phyloP scores from a whole-genome alignment of 768 basidiomycete species.

The Auricularia cornea region DNA sequence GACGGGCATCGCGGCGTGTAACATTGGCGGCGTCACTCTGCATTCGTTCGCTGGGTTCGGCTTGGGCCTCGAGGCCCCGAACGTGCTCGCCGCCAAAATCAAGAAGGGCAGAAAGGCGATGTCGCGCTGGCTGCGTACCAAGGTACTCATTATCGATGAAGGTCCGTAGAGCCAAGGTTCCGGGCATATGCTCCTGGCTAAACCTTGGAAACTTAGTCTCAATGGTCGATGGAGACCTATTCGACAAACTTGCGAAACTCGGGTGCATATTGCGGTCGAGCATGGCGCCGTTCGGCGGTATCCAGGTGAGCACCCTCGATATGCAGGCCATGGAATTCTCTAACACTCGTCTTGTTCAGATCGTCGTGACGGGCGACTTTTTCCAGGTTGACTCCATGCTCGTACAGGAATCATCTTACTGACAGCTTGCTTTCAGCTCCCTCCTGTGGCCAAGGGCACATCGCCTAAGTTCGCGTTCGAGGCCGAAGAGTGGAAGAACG shows the following conservation, averaged over 20 bases:
- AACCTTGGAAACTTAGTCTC: constrained; percentile 30
- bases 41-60: constrained; percentile 38
- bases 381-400: constrained; percentile 18
- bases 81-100: constrained; percentile 25
- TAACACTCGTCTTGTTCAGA: no score
- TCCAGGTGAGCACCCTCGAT: constrained; percentile 22
- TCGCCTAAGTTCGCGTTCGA: constrained; percentile 37
- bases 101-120: constrained; percentile 33
- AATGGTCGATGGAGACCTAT: constrained; percentile 36
- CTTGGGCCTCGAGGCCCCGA: constrained; percentile 22
- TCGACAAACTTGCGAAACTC: constrained; percentile 35
- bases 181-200: background rate
- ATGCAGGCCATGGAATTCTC: background rate
- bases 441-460: constrained; percentile 31
- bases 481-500: constrained; percentile 31
- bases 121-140: constrained; percentile 33
- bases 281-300: constrained; percentile 34
- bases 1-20: constrained; percentile 39
- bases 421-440: constrained; percentile 35
- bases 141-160: constrained; percentile 29
- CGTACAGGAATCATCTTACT: constrained; percentile 20
- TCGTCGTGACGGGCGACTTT: constrained; percentile 40
- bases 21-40: constrained; percentile 39
- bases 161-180: constrained; percentile 9
- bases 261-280: constrained; percentile 24